These are phyloP conservation scores for Collariella sp. DNA, from an alignment of 495 filamentous ascomycete species.

Conservation along the genomic window DNA sequence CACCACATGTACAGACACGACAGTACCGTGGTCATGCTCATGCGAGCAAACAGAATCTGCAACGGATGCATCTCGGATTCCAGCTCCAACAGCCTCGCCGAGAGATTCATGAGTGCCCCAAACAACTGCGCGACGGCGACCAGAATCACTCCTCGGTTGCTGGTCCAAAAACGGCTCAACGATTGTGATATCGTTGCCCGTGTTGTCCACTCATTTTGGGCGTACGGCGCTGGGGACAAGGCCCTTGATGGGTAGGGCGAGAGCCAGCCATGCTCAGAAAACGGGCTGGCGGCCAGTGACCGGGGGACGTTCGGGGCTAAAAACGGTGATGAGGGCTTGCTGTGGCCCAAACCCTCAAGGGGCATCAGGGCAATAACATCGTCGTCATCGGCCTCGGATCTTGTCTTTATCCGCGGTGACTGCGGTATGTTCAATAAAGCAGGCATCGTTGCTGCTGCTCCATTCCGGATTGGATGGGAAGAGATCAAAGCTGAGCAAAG, in stretches of 20 bases:
- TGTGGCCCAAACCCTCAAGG: conserved; percentile 3
- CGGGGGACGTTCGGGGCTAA: conserved; percentile 25
- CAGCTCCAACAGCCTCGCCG: conserved; percentile 68
- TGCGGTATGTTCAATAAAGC: conserved; percentile 13
- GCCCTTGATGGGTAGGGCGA: conserved; percentile 10
- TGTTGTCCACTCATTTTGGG: neutral
- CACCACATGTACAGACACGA: conserved; percentile 70
- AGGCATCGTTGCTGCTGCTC: neutral
- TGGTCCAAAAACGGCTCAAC: conserved; percentile 26
- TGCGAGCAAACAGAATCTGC: conserved; percentile 81
- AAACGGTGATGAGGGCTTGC: conserved; percentile 11
- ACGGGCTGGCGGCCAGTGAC: conserved; percentile 26
- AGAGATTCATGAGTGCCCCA: conserved; percentile 80
- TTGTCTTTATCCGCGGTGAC: conserved; percentile 8
- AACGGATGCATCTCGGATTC: conserved; percentile 72
- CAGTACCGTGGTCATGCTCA: conserved; percentile 64
- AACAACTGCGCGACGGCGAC: conserved; percentile 76
- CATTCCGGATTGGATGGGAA: neutral
- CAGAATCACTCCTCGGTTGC: conserved; percentile 65
- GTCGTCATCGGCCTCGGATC: conserved; percentile 23
- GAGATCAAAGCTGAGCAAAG: no score
- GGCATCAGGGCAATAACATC: conserved; percentile 18
- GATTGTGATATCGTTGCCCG: neutral
- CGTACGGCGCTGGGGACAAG: conserved; percentile 5
- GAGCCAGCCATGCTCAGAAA: conserved; percentile 13